phyloP scores from a whole-genome alignment of 345 rosid species.

The Eucalyptus sp. region DNA sequence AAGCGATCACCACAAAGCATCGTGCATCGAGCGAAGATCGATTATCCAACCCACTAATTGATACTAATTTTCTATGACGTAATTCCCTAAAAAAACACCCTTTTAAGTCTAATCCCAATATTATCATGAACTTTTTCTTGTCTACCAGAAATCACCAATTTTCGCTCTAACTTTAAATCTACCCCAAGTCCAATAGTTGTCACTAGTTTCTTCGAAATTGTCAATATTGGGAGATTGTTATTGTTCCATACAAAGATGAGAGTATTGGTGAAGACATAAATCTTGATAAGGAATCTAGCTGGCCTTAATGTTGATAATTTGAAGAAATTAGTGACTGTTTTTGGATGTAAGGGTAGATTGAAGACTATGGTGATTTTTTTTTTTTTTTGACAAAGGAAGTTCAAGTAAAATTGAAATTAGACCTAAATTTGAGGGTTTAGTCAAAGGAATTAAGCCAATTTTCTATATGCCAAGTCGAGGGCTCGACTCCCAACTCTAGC shows the following conservation, averaged over 20 bases:
- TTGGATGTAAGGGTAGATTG: neutral
- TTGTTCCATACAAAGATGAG: neutral
- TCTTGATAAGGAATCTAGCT: neutral
- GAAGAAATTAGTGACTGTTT: neutral
- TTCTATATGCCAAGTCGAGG: neutral
- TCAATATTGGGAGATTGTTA: neutral
- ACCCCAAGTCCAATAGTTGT: accelerated
- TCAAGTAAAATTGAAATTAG: neutral
- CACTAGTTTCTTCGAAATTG: neutral
- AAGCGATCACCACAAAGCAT: neutral
- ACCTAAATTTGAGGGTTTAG: neutral
- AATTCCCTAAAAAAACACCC: neutral
- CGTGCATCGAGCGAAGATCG: neutral
- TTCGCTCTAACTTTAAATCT: neutral
- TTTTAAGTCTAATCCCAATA: neutral
- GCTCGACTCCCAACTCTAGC: neutral
- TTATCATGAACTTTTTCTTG: neutral
- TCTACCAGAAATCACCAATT: neutral
- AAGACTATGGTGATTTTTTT: neutral
- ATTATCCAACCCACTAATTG: neutral
- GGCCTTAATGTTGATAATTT: neutral
- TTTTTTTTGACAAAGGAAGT: neutral
- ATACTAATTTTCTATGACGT: neutral
- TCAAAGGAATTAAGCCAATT: neutral
- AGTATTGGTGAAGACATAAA: neutral